Percentiles rank a stretch among this genome's conserved stretches.
Evolutionary conservation across 345 rosid species (phyloP).

Genomic region (Nephelium lappaceum): DNA sequence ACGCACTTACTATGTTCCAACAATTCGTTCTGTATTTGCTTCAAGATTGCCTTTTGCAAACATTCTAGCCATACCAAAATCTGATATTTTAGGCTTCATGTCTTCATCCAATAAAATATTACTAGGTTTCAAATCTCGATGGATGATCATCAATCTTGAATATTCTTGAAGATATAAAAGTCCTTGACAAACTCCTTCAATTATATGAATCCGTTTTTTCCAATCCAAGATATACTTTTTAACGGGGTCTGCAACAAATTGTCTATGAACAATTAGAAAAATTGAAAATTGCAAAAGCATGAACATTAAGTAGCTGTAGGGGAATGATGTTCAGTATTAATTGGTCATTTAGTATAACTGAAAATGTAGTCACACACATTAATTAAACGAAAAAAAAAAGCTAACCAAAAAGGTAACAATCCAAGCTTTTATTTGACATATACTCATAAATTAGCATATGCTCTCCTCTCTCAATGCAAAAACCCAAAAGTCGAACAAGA

Average conservation of each 20-base stretch:
- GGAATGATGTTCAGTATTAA: no score
- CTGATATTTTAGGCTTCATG: slow-evolving; percentile 51
- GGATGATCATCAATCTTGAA: no score
- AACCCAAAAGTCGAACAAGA: slow-evolving; percentile 6
- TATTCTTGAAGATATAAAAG: slow-evolving; percentile 47
- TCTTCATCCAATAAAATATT: slow-evolving; percentile 41
- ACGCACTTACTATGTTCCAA: slow-evolving; percentile 44
- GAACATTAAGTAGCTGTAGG: no score
- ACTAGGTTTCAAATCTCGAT: slow-evolving; percentile 44
- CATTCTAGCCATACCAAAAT: slow-evolving; percentile 48
- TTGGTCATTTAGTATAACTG: no score
- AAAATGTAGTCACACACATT: no score
- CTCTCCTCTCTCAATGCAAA: background rate
- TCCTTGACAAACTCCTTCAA: slow-evolving; percentile 49
- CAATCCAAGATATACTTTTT: slow-evolving; percentile 28
- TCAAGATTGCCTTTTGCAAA: slow-evolving; percentile 39
- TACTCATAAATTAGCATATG: slow-evolving; percentile 16
- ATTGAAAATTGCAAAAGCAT: no score
- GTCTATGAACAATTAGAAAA: background rate
- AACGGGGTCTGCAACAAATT: slow-evolving; percentile 25
- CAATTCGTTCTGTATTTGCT: slow-evolving; percentile 41
- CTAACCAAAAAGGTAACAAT: slow-evolving; percentile 29
- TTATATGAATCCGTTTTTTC: slow-evolving; percentile 32
- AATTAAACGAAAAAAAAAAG: no score
- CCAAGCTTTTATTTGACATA: slow-evolving; percentile 30